A percentile compares a stretch with the other conserved stretches of the same genome.
Evolutionary conservation across 1,284 basidiomycete species (phyloP).

Genomic region (Ustanciosporium gigantosporum): DNA sequence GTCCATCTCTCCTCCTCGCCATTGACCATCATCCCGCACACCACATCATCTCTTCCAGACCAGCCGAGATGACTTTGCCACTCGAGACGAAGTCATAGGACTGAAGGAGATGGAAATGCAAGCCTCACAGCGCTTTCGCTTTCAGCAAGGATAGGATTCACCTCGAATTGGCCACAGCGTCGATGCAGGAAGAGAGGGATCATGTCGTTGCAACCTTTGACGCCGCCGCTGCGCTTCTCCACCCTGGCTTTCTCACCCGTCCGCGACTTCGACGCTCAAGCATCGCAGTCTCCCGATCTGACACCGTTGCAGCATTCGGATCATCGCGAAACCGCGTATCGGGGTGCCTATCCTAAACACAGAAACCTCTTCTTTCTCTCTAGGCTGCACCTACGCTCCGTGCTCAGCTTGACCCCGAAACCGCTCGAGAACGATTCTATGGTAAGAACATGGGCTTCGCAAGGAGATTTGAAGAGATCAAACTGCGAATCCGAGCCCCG

Average conservation of each 20-base stretch:
- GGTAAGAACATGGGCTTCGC: conserved; percentile 41
- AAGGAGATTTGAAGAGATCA: not conserved
- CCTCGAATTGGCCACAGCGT: too few species aligned
- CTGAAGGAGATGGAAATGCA: too few species aligned
- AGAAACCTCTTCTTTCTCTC: conserved; percentile 55
- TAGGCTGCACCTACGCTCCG: conserved; percentile 48
- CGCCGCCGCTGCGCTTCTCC: conserved; percentile 51
- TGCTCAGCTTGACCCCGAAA: conserved; percentile 57
- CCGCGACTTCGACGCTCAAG: not conserved
- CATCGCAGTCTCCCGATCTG: not conserved
- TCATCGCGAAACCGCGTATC: conserved; percentile 48
- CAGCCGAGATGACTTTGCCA: too few species aligned
- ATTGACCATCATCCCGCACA: too few species aligned
- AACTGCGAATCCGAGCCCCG: not conserved
- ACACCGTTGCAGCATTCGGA: not conserved
- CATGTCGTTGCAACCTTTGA: conserved; percentile 43
- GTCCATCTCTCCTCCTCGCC: too few species aligned
- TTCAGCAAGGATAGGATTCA: too few species aligned
- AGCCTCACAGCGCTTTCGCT: too few species aligned
- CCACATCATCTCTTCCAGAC: too few species aligned
- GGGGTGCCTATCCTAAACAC: conserved; percentile 55
- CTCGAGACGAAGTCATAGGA: too few species aligned
- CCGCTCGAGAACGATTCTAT: conserved; percentile 44
- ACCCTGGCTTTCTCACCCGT: conserved; percentile 37
- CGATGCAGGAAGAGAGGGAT: too few species aligned